A percentile compares a stretch with the other conserved stretches of the same genome.
Conservation (phyloP, 208 protist genomes). For the Acanthamoeba rhysodes region DNA sequence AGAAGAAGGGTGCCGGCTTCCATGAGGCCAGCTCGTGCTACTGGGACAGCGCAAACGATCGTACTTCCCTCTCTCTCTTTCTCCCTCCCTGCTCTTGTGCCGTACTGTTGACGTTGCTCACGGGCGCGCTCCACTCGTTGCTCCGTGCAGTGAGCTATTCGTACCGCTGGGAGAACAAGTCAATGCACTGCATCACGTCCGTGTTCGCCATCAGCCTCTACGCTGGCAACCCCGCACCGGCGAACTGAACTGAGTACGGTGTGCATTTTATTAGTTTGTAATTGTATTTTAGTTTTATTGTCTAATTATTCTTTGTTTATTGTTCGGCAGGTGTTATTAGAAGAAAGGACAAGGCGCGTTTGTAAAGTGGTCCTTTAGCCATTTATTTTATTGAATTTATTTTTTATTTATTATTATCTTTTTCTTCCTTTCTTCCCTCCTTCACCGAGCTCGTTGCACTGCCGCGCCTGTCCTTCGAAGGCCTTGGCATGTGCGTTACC, state of each 20-base stretch:
- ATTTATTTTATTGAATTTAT: background rate
- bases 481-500: too few relatives aligned
- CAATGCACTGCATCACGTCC: conserved; percentile 87
- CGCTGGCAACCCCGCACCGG: background rate
- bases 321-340: background rate
- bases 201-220: conserved; percentile 81
- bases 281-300: background rate
- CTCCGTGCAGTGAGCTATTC: conserved; percentile 78
- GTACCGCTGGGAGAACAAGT: conserved; percentile 89
- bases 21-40: conserved; percentile 91
- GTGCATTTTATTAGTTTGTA: background rate
- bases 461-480: too few relatives aligned
- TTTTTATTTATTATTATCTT: background rate
- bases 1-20: conserved; percentile 93
- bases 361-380: background rate
- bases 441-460: too few relatives aligned
- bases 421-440: too few relatives aligned
- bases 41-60: conserved; percentile 90
- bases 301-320: background rate
- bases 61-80: conserved; percentile 29
- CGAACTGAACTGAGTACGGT: background rate
- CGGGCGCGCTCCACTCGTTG: background rate
- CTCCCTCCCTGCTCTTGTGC: background rate
- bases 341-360: background rate
- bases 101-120: background rate